phyloP scores from a whole-genome alignment of 495 filamentous ascomycete genomes.

The Articulospora tetracladia region DNA sequence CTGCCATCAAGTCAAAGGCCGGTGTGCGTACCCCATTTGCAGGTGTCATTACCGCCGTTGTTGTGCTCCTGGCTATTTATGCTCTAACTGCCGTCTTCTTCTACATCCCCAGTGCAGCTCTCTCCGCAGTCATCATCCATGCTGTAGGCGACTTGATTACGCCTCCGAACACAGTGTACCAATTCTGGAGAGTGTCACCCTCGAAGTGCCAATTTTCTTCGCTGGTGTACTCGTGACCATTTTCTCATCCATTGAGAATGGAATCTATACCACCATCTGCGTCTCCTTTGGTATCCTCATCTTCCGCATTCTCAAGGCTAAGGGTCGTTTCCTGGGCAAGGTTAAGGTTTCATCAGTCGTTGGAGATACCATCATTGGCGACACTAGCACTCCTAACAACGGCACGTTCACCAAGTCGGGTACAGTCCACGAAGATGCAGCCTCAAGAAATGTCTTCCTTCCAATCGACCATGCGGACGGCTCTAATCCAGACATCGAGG shows the following conservation, averaged over 20 bases:
- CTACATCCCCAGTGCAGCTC: conserved; percentile 82
- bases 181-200: conserved; percentile 93
- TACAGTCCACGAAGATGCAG: conserved; percentile 44
- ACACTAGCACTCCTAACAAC: conserved; percentile 31
- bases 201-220: conserved; percentile 93
- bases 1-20: conserved; percentile 97
- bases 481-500: conserved; percentile 79
- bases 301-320: conserved; percentile 79
- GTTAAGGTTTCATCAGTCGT: conserved; percentile 87
- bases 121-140: conserved; percentile 96
- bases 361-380: conserved; percentile 75
- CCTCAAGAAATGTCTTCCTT: conserved; percentile 75
- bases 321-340: conserved; percentile 81
- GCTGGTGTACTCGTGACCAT: conserved; percentile 86
- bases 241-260: conserved; percentile 84
- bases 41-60: conserved; percentile 81
- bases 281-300: conserved; percentile 75
- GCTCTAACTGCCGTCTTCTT: conserved; percentile 88
- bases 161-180: conserved; percentile 87
- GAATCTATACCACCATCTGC: conserved; percentile 83
- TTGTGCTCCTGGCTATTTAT: conserved; percentile 95
- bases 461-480: conserved; percentile 85
- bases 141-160: conserved; percentile 95
- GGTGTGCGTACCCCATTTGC: conserved; percentile 92
- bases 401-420: conserved; percentile 29